Base-by-base conservation (phyloP, 768 basidiomycete species). In the Boletus subparvulus region DNA sequence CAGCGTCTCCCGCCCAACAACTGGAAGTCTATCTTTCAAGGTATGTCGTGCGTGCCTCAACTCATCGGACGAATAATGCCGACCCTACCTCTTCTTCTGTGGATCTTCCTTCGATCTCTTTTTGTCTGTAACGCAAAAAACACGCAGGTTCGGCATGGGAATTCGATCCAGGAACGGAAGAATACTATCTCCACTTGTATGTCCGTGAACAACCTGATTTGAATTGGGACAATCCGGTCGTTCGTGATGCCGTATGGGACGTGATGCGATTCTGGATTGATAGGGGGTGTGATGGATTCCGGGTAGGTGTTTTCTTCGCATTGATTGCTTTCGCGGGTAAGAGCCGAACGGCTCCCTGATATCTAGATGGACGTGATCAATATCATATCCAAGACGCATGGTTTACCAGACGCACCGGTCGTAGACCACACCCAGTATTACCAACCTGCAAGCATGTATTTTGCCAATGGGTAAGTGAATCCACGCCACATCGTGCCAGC, bases 171-270 rank as follows among this genome's bases (percentile, higher is more conserved):
- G 62, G 61, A 12, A 86, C 85, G 4, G 73, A 82, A 19, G 86
- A 90, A 70, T 90, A 87, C 60, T 88, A 89, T 66, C 80, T 90
- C 52, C 88, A 90, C 69, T 62, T 89, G 2, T 91, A 83, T 70
- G 73, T 81, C 51, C 65, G 76, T 10, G 80, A 88, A 63, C 88
- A 89, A 72, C 89, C 88, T 0, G 90, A 90, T 65, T 69, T 90
- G 16, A 90, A 92, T 66, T 90, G 87, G 87, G 86, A 88, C 49
- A 86, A 88, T 60, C 77, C 80, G 0, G 77, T 78, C 8, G 81
- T 87, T 2, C 75, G 84, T 8, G 74, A 78, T 54, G 81, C 84
- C 9, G 77, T 88, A 1, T 85, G 77, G 71, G 82, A 85, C 35
- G 65, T 84, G 45, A 86, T 90, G 86, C 70, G 72, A 42, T 90